Conservation (phyloP, 2,329 filamentous ascomycete genomes). For the Calonectria hawksworthii region DNA sequence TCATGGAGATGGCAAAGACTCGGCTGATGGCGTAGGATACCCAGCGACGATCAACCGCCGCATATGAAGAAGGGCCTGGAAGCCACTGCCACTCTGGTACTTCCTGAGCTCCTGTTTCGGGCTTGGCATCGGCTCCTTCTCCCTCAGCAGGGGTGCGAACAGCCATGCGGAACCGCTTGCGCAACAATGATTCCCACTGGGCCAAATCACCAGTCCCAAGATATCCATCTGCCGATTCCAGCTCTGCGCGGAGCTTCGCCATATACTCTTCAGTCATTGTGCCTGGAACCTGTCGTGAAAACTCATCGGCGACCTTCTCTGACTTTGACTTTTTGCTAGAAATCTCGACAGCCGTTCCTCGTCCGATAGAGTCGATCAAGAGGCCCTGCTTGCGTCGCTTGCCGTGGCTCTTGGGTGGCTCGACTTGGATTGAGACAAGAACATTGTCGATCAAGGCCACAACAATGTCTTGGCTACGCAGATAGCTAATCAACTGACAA, state of each 20-base stretch:
- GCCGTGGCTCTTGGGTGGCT: slow-evolving; percentile 69
- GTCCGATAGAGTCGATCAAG: slow-evolving; percentile 81
- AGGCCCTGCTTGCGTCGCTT: slow-evolving; percentile 73
- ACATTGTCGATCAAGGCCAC: slow-evolving; percentile 75
- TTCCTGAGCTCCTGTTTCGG: slow-evolving; percentile 40
- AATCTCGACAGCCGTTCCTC: slow-evolving; percentile 64
- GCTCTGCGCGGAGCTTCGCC: slow-evolving; percentile 59
- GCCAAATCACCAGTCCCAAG: slow-evolving; percentile 61
- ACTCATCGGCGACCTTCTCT: slow-evolving; percentile 49
- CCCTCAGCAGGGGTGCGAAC: slow-evolving; percentile 40
- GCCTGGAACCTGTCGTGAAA: slow-evolving; percentile 59
- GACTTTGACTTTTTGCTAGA: slow-evolving; percentile 50
- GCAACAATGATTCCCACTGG: slow-evolving; percentile 65
- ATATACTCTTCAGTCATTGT: slow-evolving; percentile 66
- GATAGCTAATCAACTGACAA: slow-evolving; percentile 70
- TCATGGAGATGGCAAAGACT: slow-evolving; percentile 67
- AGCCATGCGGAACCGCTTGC: slow-evolving; percentile 63
- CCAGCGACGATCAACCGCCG: slow-evolving; percentile 74
- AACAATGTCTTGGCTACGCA: slow-evolving; percentile 75
- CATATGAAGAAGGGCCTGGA: slow-evolving; percentile 59
- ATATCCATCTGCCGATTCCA: slow-evolving; percentile 62
- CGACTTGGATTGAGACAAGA: slow-evolving; percentile 78
- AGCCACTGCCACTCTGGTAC: slow-evolving; percentile 67
- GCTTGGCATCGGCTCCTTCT: slow-evolving; percentile 37
- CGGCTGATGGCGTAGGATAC: slow-evolving; percentile 74